A percentile compares a stretch with the other conserved stretches of the same genome.
Conservation (phyloP, 78 protist genomes). For the Dictyostelium capitatum region DNA sequence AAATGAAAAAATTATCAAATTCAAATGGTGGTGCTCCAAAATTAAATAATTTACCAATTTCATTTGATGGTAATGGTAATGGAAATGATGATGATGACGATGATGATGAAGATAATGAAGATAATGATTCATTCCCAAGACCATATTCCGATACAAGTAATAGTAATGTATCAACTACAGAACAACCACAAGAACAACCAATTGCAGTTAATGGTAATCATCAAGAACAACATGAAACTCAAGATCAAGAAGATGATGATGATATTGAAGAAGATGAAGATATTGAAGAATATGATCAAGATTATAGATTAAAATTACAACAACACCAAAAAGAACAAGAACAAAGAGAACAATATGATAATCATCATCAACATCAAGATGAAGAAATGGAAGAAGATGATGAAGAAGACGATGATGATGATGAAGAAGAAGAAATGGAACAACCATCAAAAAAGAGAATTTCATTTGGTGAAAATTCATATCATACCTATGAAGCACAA, state of each 20-base stretch:
- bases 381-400: conserved; percentile 28
- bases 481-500: background rate
- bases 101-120: conserved; percentile 14
- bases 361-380: background rate
- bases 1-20: background rate
- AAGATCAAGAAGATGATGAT: conserved; percentile 24
- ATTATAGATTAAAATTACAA: background rate
- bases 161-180: background rate
- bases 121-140: conserved; percentile 33
- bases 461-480: conserved; percentile 16
- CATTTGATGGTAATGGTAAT: background rate
- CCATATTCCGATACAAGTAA: conserved; percentile 1
- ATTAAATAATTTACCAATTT: background rate
- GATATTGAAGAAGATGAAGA: conserved; percentile 22
- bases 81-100: background rate
- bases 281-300: background rate
- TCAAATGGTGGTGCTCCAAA: conserved; percentile 6
- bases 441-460: conserved; percentile 46
- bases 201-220: background rate
- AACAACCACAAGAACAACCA: background rate
- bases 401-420: conserved; percentile 26
- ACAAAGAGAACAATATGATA: background rate
- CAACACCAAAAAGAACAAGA: background rate
- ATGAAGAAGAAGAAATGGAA: background rate
- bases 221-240: background rate